phyloP scores from a whole-genome alignment of 2,329 filamentous ascomycete genomes.

The Aureobasidium sp. region DNA sequence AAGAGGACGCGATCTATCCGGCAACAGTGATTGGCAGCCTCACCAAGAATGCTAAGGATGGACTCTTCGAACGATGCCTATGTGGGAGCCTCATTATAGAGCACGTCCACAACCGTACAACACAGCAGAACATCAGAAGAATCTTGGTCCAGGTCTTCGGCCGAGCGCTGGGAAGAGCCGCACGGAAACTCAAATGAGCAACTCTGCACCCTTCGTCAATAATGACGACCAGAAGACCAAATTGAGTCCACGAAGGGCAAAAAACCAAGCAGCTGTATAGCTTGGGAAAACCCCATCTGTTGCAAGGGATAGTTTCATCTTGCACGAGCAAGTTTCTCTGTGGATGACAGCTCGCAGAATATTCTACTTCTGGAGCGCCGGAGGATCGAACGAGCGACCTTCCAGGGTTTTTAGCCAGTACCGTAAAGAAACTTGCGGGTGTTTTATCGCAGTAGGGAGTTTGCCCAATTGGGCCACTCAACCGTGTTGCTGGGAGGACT shows the following conservation, averaged over 20 bases:
- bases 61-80: background rate
- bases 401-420: background rate
- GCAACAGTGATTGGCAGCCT: background rate
- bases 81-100: background rate
- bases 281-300: background rate
- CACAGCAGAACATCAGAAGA: background rate
- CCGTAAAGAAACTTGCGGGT: background rate
- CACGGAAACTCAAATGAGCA: too few species aligned
- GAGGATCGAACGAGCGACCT: background rate
- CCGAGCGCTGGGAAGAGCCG: too few species aligned
- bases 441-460: background rate
- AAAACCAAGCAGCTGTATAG: background rate
- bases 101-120: too few species aligned
- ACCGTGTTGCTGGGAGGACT: background rate
- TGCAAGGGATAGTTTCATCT: background rate
- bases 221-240: background rate
- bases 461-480: background rate
- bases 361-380: background rate
- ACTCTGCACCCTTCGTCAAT: background rate
- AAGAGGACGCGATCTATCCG: background rate
- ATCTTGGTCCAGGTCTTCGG: too few species aligned
- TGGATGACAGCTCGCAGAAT: background rate
- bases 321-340: background rate
- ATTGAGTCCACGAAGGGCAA: background rate
- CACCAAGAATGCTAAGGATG: background rate